Base-by-base conservation (phyloP, 2,329 filamentous ascomycete genomes). In the Teratosphaeria destructans region DNA sequence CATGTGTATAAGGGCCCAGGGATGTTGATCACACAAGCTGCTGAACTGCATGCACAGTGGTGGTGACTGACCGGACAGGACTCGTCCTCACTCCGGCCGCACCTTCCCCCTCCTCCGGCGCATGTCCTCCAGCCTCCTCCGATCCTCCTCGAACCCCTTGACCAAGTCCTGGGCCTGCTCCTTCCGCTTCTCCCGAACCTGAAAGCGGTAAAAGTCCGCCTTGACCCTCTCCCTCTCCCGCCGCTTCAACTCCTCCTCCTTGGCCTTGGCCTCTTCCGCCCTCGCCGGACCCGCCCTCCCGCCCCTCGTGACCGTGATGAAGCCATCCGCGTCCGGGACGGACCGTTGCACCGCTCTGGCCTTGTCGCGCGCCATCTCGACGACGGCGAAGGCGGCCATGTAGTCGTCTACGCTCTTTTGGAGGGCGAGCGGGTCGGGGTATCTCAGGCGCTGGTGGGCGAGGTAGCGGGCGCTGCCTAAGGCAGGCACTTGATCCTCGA, bases 251-350 rank as follows among this genome's bases (percentile, higher is more conserved):
- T 87, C 84, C 71, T 84, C 82, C 60, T 79, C 76, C 68, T 82
- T 74, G 53, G 79, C 80, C 69, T 85, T 82, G 16, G 85, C 84
- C 67, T 88, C 90, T 66, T 87, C 87, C 62, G 85, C 81, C 58
- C 86, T 82, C 1, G 89, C 91, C 1, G 89, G 85, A n/a, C 87
- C 88, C 6, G 81, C 81, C 61, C 81, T 81, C 47, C 89, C 88
- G 29, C 91, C 91, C 58, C 89, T 82, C 1, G 86, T 88, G 27
- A 99, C 94, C 3, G 92, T 97, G 55, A 97, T 82, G 72, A 99
- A 99, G 1, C 94, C 94, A 73, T 99, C 94, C 70, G 90, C 92
- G 73, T 99, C 94, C 0, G 93, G 90, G 68, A 90, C 86, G 66
- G 88, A 87, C 62, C 89, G 85, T 62, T 87, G 77, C 59, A 82